A percentile compares a stretch with the other conserved stretches of the same genome.
Conservation (phyloP, 345 rosid genomes). For the Euclidium syriacum region DNA sequence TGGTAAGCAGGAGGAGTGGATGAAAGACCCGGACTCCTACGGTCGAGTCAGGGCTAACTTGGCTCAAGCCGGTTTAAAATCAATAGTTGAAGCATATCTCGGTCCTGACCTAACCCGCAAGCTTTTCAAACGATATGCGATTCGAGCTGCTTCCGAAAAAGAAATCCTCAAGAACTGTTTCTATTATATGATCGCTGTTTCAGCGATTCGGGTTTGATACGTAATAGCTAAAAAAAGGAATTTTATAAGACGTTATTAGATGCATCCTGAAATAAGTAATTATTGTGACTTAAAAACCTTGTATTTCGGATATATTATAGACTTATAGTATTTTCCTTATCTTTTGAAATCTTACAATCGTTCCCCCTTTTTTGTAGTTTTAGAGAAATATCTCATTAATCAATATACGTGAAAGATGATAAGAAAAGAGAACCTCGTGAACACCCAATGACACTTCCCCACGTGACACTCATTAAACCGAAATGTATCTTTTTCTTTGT, state of each 20-base stretch:
- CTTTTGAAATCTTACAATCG: neutral
- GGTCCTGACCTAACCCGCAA: slow-evolving; percentile 39
- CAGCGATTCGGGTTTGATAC: slow-evolving; percentile 36
- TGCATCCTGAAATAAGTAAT: neutral
- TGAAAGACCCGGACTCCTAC: slow-evolving; percentile 38
- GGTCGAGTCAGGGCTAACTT: slow-evolving; percentile 43
- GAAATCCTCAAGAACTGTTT: slow-evolving; percentile 32
- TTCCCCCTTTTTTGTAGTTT: neutral
- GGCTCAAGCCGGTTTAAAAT: slow-evolving; percentile 43
- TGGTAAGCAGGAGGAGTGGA: slow-evolving; percentile 39
- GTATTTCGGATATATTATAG: neutral
- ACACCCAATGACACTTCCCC: slow-evolving; percentile 25
- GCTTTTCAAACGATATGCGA: slow-evolving; percentile 36
- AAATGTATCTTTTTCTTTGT: neutral
- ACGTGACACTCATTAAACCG: slow-evolving; percentile 29
- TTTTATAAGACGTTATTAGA: neutral
- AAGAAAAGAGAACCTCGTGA: slow-evolving; percentile 28
- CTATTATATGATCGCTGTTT: slow-evolving; percentile 42
- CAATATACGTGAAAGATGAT: slow-evolving; percentile 10
- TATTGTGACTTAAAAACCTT: neutral
- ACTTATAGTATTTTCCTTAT: neutral
- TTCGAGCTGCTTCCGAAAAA: slow-evolving; percentile 35
- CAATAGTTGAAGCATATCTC: slow-evolving; percentile 43
- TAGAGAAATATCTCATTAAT: neutral
- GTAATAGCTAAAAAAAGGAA: no score